Evolutionary conservation across 1,284 basidiomycete species (phyloP).

Genomic region (Melanopsichium pennsylvanicum): DNA sequence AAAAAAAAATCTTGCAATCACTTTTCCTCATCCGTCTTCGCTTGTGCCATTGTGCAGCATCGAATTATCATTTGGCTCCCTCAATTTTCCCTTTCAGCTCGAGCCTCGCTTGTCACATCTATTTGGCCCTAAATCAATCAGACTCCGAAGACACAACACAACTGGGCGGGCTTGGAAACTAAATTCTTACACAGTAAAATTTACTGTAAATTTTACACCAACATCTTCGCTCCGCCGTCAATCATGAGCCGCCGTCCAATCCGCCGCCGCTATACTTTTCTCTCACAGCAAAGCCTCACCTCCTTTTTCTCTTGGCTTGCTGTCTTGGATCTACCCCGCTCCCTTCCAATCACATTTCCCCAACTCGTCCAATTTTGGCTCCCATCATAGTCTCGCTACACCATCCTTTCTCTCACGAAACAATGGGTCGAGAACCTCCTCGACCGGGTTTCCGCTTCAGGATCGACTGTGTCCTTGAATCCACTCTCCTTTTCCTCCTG

Average conservation of each 20-base stretch:
- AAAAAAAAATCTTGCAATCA: background rate
- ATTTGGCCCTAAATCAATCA: constrained; percentile 1
- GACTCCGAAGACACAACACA: too few species aligned
- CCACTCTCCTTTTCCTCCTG: background rate
- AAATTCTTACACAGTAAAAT: too few species aligned
- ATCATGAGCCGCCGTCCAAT: background rate
- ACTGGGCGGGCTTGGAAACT: too few species aligned
- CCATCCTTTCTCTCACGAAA: too few species aligned
- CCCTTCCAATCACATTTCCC: too few species aligned
- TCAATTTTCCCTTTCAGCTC: constrained; percentile 9
- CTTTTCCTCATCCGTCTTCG: constrained; percentile 8
- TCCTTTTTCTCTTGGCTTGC: background rate
- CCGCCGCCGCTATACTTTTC: background rate
- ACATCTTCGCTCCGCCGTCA: too few species aligned
- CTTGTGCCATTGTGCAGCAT: constrained; percentile 6
- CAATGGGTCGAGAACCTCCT: background rate
- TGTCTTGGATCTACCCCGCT: background rate
- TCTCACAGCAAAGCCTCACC: too few species aligned
- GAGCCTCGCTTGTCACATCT: constrained; percentile 15
- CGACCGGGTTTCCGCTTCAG: background rate
- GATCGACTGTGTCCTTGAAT: background rate
- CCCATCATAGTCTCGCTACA: too few species aligned
- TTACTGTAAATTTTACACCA: too few species aligned
- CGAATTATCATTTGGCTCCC: background rate
- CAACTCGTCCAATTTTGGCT: too few species aligned